A percentile compares a stretch with the other conserved stretches of the same genome.
Evolutionary conservation across 169 alveolate genomes (phyloP).

Genomic region (Amoebophrya sp.): DNA sequence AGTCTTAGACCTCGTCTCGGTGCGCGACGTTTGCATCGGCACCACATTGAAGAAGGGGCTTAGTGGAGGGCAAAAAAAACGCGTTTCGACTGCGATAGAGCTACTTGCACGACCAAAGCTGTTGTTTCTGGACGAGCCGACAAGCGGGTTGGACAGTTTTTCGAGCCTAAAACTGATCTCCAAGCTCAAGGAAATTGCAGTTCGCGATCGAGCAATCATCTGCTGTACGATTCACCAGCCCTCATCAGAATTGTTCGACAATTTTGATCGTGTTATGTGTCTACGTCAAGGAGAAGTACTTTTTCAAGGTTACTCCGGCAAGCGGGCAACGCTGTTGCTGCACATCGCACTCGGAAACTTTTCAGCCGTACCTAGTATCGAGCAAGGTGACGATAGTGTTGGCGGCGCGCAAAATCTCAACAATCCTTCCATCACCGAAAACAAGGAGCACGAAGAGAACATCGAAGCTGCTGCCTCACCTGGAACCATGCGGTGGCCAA

Average conservation of each 20-base stretch:
- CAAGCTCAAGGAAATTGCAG: slow-evolving; percentile 58
- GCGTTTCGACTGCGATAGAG: slow-evolving; percentile 77
- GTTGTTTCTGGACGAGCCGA: slow-evolving; percentile 79
- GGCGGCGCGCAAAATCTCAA: background rate
- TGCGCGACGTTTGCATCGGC: slow-evolving; percentile 59
- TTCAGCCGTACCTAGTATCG: background rate
- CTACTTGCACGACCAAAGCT: slow-evolving; percentile 70
- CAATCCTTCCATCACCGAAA: background rate
- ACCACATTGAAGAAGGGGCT: slow-evolving; percentile 61
- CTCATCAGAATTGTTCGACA: slow-evolving; percentile 56
- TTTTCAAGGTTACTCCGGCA: background rate
- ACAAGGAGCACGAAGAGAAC: no score
- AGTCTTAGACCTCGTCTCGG: background rate
- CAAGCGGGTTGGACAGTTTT: slow-evolving; percentile 77
- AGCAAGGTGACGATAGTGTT: background rate
- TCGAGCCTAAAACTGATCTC: slow-evolving; percentile 63
- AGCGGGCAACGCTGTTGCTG: slow-evolving; percentile 4
- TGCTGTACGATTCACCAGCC: slow-evolving; percentile 68
- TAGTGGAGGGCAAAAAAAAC: slow-evolving; percentile 76
- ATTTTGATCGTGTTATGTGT: slow-evolving; percentile 60
- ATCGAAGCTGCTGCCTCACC: background rate
- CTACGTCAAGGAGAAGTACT: slow-evolving; percentile 54
- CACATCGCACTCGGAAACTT: no score
- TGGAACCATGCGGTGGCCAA: background rate
- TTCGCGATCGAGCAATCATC: background rate